Evolutionary conservation across 129 eudicot genomes (phyloP).

Genomic region (Lactuca sativa): DNA sequence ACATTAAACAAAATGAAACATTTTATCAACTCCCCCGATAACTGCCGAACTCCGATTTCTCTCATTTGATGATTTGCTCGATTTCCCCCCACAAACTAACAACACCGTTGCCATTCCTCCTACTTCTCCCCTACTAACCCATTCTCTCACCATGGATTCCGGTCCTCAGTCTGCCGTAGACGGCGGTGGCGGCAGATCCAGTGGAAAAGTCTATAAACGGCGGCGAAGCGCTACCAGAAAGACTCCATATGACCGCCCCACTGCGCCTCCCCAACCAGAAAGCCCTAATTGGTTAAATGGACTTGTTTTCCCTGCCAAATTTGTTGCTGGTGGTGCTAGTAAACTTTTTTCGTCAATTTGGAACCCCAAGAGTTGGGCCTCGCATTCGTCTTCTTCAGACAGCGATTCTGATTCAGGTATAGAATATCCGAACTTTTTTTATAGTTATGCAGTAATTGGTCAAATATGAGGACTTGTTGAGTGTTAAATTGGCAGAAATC

Average conservation of each 20-base stretch:
- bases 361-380: slow-evolving; percentile 33
- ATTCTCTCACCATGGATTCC: slow-evolving; percentile 21
- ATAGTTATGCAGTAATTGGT: neutral
- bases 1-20: neutral
- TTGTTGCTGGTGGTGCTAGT: slow-evolving; percentile 35
- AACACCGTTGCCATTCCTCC: slow-evolving; percentile 5
- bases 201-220: slow-evolving; percentile 31
- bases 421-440: neutral
- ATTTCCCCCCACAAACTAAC: slow-evolving; percentile 25
- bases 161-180: slow-evolving; percentile 27
- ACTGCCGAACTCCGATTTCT: slow-evolving; percentile 25
- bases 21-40: slow-evolving; percentile 27
- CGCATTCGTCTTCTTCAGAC: slow-evolving; percentile 25
- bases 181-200: slow-evolving; percentile 27
- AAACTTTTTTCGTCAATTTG: slow-evolving; percentile 39
- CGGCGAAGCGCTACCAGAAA: slow-evolving; percentile 20
- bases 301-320: slow-evolving; percentile 31
- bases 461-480: neutral
- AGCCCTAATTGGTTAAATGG: slow-evolving; percentile 37
- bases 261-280: slow-evolving; percentile 15
- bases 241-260: slow-evolving; percentile 37
- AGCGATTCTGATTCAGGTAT: slow-evolving; percentile 41
- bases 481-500: neutral
- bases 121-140: slow-evolving; percentile 1
- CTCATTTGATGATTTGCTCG: neutral